These are phyloP conservation scores for Cercospora sp. DNA, from an alignment of 2,329 filamentous ascomycete genomes.

Conservation along the genomic window DNA sequence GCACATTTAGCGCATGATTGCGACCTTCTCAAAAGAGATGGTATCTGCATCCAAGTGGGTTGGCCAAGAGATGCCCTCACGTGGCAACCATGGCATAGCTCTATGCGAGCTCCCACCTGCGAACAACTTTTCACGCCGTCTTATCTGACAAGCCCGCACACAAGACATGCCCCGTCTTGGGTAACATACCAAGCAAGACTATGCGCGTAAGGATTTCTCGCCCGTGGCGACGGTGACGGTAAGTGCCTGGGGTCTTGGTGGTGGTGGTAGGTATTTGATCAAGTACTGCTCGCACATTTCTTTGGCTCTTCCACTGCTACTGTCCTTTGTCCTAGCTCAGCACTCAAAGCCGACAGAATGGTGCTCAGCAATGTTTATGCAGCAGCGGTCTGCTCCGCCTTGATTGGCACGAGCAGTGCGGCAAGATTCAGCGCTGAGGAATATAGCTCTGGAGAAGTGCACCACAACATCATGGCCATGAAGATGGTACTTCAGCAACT, in stretches of 20 bases:
- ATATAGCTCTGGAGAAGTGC: conserved; percentile 27
- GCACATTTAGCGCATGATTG: background rate
- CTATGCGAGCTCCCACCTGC: background rate
- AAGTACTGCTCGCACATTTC: background rate
- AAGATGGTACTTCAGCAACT: conserved; percentile 25
- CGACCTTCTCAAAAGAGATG: conserved; percentile 7
- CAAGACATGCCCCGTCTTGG: conserved; percentile 10
- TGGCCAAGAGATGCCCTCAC: conserved; percentile 4
- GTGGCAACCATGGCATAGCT: conserved; percentile 8
- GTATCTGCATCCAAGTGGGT: conserved; percentile 8
- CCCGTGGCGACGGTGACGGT: background rate
- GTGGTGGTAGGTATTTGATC: conserved; percentile 2
- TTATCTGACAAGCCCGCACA: conserved; percentile 5
- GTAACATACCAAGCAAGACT: conserved; percentile 7
- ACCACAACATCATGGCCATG: conserved; percentile 28
- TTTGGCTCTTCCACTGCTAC: background rate
- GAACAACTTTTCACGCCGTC: background rate
- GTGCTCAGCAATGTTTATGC: conserved; percentile 7
- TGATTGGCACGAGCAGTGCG: conserved; percentile 15
- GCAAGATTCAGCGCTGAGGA: conserved; percentile 22
- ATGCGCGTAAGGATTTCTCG: background rate
- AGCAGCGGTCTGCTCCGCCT: conserved; percentile 19
- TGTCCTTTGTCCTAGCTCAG: background rate
- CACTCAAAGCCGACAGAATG: conserved; percentile 11
- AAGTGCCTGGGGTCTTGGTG: background rate